Evolutionary conservation across 169 alveolate species (phyloP), one percentile per base, ranked within the genome.

Genomic region (Cryptosporidium canis): DNA sequence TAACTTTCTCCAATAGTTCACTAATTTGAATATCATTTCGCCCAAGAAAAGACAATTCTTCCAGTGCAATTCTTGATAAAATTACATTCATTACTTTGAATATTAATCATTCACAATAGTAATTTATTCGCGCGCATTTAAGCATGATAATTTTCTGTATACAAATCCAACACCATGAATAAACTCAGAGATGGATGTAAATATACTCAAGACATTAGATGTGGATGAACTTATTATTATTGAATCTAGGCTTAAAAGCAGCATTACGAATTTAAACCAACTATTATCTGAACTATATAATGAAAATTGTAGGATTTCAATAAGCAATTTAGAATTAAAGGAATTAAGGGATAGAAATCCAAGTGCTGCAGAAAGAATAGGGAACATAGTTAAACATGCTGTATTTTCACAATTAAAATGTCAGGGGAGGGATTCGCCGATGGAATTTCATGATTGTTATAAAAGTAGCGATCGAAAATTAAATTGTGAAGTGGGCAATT

Each of bases 61-160:
- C 87, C 16, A 77, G 48, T 58, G 72, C 63, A 35, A 77, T 45
- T 77, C 87, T 77, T 41, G 61, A 21, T 16, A 77, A 43, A 39
- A 61, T 35, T 5, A 77, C 65, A 61, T 77, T 27, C 87, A 77
- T 77, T 44, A 61, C 41, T n/a, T 44, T 1, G 6, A 11, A 44
- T 47, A 67, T n/a, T 68, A n/a, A 37, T 0, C 47, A 12, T 16
- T 63, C 16, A 27, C 47, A 35, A 24, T 6, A 27, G n/a, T 7
- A 31, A 4, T 35, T n/a, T 5, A 5, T 63, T 7, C 47, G 70
- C 70, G 70, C 70, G 51, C 29, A 5, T 27, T 7, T 14, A 24
- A 63, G 24, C 43, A 51, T 51, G 63, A 51, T 51, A 7, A 48
- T 24, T 4, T 58, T n/a, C 27, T 61, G 24, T 31, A 16, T 29